A percentile compares a stretch with the other conserved stretches of the same genome.
phyloP scores from a whole-genome alignment of 495 filamentous ascomycete species.

The Clohesyomyces aquaticus region DNA sequence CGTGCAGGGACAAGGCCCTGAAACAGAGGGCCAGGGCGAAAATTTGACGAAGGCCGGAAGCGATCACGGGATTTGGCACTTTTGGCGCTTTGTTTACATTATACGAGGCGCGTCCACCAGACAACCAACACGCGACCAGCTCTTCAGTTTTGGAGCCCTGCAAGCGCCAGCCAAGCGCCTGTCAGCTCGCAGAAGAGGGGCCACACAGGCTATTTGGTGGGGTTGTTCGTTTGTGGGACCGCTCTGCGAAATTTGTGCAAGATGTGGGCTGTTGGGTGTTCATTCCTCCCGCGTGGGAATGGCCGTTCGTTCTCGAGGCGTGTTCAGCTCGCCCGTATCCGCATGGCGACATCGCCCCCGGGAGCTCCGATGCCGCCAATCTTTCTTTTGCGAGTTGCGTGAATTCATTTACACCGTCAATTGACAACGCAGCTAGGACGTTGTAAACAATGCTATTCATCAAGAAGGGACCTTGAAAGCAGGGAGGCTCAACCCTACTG shows the following conservation, averaged over 20 bases:
- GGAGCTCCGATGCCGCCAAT: constrained; percentile 34
- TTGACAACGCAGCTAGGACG: background rate
- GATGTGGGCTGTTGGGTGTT: constrained; percentile 10
- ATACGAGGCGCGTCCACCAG: constrained; percentile 37
- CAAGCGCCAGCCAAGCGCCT: constrained; percentile 39
- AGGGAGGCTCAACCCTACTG: no score
- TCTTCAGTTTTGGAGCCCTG: constrained; percentile 17
- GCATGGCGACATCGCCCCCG: constrained; percentile 25
- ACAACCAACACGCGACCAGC: constrained; percentile 27
- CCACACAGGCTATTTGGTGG: constrained; percentile 32
- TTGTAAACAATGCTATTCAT: background rate
- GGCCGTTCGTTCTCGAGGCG: constrained; percentile 28
- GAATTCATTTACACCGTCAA: constrained; percentile 11
- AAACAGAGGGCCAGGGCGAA: constrained; percentile 29
- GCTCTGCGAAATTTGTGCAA: constrained; percentile 28
- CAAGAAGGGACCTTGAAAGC: constrained; percentile 12
- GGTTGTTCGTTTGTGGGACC: constrained; percentile 24
- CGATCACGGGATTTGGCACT: constrained; percentile 38
- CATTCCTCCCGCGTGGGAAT: constrained; percentile 23
- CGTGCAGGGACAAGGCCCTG: constrained; percentile 17
- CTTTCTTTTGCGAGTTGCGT: constrained; percentile 12
- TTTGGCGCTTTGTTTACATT: constrained; percentile 38
- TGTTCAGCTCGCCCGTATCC: constrained; percentile 35
- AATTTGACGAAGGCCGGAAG: constrained; percentile 8
- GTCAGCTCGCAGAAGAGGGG: constrained; percentile 36